Evolutionary conservation across 2,329 filamentous ascomycete species (phyloP).

Genomic region (Ophiostoma sp.): DNA sequence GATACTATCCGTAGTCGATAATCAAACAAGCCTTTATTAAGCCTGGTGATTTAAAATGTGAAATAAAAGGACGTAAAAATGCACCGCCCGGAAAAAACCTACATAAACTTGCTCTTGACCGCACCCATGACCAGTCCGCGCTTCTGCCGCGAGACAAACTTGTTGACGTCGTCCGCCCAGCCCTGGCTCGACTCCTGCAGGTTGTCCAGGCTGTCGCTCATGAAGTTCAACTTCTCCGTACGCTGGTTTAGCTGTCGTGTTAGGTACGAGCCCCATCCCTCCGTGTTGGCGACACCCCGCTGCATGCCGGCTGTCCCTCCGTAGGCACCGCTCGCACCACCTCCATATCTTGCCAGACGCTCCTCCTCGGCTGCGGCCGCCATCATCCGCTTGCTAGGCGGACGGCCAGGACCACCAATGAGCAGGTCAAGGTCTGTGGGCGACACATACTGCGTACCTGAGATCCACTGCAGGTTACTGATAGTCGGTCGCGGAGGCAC

Average conservation of each 20-base stretch:
- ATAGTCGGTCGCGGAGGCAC: slow-evolving; percentile 86
- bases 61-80: not conserved
- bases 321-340: slow-evolving; percentile 37
- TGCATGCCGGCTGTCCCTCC: slow-evolving; percentile 28
- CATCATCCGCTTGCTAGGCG: slow-evolving; percentile 84
- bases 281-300: slow-evolving; percentile 41
- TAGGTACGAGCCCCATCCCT: slow-evolving; percentile 78
- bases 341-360: slow-evolving; percentile 52
- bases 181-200: slow-evolving; percentile 77
- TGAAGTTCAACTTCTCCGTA: slow-evolving; percentile 80
- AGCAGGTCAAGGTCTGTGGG: slow-evolving; percentile 85
- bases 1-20: not conserved
- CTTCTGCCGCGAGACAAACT: slow-evolving; percentile 86
- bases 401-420: slow-evolving; percentile 84
- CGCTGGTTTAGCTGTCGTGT: slow-evolving; percentile 84
- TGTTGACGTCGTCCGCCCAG: slow-evolving; percentile 85
- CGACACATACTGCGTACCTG: slow-evolving; percentile 88
- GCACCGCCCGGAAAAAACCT: not conserved
- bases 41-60: not conserved
- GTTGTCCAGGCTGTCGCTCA: slow-evolving; percentile 81
- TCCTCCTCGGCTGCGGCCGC: slow-evolving; percentile 76
- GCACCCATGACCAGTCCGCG: slow-evolving; percentile 74
- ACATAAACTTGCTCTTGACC: slow-evolving; percentile 58
- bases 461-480: slow-evolving; percentile 93
- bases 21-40: slow-evolving; percentile 10